A percentile compares a stretch with the other conserved stretches of the same genome.
phyloP scores from a whole-genome alignment of 768 basidiomycete genomes.

The Lanmaoa rubissima region DNA sequence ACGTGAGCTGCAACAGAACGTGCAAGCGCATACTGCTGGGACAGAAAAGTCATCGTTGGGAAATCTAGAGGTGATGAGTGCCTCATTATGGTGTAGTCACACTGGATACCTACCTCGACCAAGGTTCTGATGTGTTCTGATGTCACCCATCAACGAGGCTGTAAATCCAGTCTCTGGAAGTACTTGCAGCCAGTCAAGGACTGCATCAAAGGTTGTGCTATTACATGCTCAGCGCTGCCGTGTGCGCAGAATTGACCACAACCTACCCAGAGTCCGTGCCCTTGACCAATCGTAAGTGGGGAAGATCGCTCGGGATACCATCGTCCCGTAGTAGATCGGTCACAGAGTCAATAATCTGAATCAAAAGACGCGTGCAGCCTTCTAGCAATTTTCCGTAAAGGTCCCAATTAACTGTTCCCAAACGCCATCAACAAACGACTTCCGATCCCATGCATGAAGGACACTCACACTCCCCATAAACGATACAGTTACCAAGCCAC shows the following conservation, averaged over 20 bases:
- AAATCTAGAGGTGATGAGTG: constrained; percentile 25
- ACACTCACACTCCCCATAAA: constrained; percentile 48
- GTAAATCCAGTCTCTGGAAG: constrained; percentile 20
- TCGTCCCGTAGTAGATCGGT: constrained; percentile 29
- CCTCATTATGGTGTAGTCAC: not conserved
- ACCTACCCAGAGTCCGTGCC: constrained; percentile 43
- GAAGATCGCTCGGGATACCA: constrained; percentile 29
- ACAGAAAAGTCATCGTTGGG: constrained; percentile 44
- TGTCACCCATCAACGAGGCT: constrained; percentile 19
- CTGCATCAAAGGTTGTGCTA: constrained; percentile 25
- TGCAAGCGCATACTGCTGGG: constrained; percentile 45
- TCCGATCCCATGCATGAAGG: not conserved
- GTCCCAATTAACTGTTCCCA: constrained; percentile 52
- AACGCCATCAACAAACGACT: not conserved
- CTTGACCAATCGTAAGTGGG: constrained; percentile 34
- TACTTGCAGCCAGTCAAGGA: constrained; percentile 26
- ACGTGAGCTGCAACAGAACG: constrained; percentile 30
- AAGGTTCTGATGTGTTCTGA: constrained; percentile 24
- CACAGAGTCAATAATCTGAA: constrained; percentile 33
- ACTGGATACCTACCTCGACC: constrained; percentile 23
- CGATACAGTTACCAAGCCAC: constrained; percentile 24
- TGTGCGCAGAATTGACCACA: not conserved
- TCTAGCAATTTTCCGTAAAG: constrained; percentile 48
- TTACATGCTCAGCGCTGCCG: not conserved
- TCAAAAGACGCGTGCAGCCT: constrained; percentile 40